Evolutionary conservation across 2,329 filamentous ascomycete species (phyloP).

Genomic region (Ophiocordyceps camponoti-floridani): DNA sequence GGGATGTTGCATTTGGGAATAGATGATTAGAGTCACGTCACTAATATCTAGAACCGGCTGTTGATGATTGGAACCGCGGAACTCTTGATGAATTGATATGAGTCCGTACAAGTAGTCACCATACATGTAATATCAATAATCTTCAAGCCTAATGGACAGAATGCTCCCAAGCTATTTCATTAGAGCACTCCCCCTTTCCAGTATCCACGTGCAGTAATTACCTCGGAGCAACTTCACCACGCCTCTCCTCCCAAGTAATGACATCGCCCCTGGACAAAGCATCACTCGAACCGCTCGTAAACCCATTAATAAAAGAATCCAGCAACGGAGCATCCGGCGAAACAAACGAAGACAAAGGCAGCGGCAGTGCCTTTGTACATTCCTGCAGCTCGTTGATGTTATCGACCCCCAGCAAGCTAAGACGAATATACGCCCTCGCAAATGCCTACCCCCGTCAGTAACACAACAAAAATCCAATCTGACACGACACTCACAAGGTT

Average conservation of each 20-base stretch:
- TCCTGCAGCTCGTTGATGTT: constrained; percentile 35
- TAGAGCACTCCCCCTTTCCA: no score
- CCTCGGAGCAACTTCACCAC: not conserved
- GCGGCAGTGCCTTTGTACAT: constrained; percentile 24
- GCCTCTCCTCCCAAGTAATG: not conserved
- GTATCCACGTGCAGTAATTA: no score
- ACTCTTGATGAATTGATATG: no score
- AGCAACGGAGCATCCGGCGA: not conserved
- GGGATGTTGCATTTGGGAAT: no score
- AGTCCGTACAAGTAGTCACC: no score
- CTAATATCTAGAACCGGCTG: no score
- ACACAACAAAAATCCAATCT: not conserved
- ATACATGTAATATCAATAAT: no score
- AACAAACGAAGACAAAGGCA: not conserved
- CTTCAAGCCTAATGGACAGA: no score
- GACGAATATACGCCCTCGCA: constrained; percentile 28
- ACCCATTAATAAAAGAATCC: not conserved
- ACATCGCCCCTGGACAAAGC: not conserved
- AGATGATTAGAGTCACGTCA: no score
- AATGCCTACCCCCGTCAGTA: constrained; percentile 18
- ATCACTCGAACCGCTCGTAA: not conserved
- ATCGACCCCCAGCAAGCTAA: constrained; percentile 33
- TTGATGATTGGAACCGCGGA: no score
- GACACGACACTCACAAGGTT: constrained; percentile 12
- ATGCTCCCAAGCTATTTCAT: no score